These are phyloP conservation scores for Thinopyrum elongatum DNA, from an alignment of 176 grass and related monocot genomes.

Conservation along the genomic window DNA sequence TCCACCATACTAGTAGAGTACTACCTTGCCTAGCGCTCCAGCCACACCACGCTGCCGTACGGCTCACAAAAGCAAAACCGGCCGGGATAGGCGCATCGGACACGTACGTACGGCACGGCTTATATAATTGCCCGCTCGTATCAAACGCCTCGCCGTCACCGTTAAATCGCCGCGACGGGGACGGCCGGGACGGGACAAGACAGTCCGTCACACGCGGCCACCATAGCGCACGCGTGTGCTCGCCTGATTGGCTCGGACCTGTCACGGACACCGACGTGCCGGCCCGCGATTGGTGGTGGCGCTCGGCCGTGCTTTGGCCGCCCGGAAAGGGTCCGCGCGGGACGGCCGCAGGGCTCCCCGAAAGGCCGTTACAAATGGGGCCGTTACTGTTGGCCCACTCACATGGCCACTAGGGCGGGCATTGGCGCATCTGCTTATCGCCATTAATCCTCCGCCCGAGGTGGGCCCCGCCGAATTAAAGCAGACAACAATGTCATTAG, in stretches of 20 bases:
- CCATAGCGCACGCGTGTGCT: accelerated
- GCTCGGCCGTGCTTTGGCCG: not conserved
- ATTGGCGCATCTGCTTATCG: slow-evolving; percentile 13
- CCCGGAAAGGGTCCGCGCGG: not conserved
- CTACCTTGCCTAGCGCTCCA: not conserved
- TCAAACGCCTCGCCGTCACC: slow-evolving; percentile 4
- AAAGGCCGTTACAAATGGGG: slow-evolving; percentile 12
- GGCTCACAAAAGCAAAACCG: slow-evolving; percentile 8
- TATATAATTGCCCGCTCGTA: slow-evolving; percentile 22
- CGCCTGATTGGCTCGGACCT: accelerated
- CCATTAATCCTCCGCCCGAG: not conserved
- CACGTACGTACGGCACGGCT: not conserved
- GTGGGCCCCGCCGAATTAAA: not conserved
- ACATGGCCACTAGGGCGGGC: not conserved
- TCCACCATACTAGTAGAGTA: too few relatives aligned
- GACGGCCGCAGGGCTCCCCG: not conserved
- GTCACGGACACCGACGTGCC: not conserved
- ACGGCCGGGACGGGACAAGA: not conserved
- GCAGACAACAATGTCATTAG: slow-evolving; percentile 3
- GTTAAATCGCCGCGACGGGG: not conserved
- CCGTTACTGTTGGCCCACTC: not conserved
- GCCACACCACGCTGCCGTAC: not conserved
- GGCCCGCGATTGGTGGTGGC: not conserved
- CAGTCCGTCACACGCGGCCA: not conserved
- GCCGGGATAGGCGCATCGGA: not conserved